Evolutionary conservation across 1,284 basidiomycete species (phyloP), one percentile per base, ranked within the genome.

Genomic region (Ganoderma boninense): DNA sequence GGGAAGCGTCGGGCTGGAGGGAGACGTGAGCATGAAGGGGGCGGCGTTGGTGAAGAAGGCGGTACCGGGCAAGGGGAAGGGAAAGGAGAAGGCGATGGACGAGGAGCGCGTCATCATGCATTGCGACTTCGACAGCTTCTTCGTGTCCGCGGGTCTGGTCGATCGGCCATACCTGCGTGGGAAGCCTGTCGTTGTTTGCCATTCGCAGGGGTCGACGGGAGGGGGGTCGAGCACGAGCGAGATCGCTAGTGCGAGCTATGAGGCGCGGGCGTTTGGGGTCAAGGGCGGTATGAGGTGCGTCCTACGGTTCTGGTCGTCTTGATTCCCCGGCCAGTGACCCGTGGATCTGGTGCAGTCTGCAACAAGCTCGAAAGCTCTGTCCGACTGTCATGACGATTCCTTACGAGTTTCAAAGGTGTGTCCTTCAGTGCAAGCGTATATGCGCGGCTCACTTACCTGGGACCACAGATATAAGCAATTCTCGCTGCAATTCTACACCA

Each of bases 121-220:
- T 77, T 95, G 95, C 77, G 97, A 98, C 80, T 99, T 99, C 77
- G 97, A 99, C 79, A 96, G 93, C 77, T 99, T 99, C 86, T 99
- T 99, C 78, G 97, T 98, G 14, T 92, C 94, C 0, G 96, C 92
- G n/a, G 95, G 96, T 0, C 81, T 97, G 61, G 85, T 94, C 3
- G 89, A 87, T 66, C 85, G 95, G 0, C 95, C 95, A 0, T 87
- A 97, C 69, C 80, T 97, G 54, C 90, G 88, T 65, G 95, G 95
- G 0, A 95, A 94, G 79, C 95, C 97, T 0, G 92, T 94, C 2
- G 97, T 97, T 0, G 98, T 99, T 0, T 99, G 97, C 78, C 97
- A 99, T 83, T 96, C 96, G 3, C 92, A 95, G 74, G 93, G 91
- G 0, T 82, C 78, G 13, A 90, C 89, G 69, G 92, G 90, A 5